Evolutionary conservation across 2,329 filamentous ascomycete species (phyloP).

Genomic region (Colletotrichum liriopes): DNA sequence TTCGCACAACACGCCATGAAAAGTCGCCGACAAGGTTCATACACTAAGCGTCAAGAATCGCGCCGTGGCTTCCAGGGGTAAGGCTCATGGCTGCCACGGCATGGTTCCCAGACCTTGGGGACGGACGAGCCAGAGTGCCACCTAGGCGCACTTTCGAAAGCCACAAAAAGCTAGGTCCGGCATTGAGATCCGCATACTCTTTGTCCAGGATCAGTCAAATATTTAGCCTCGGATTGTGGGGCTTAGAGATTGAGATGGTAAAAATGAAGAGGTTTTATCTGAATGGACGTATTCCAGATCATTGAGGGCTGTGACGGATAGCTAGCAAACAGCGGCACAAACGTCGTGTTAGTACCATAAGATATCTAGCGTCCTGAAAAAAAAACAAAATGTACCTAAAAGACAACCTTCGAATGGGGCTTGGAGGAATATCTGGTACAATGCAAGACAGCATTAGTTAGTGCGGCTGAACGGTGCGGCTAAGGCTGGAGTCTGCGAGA

Average conservation of each 20-base stretch:
- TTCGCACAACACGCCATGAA: background rate
- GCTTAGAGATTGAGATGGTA: background rate
- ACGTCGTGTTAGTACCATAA: background rate
- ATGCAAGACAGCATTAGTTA: background rate
- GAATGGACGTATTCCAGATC: background rate
- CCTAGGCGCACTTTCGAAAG: background rate
- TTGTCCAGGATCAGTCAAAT: background rate
- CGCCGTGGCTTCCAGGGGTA: background rate
- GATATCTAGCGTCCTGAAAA: background rate
- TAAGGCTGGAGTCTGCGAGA: background rate
- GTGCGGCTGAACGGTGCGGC: conserved; percentile 10
- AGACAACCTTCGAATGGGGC: background rate
- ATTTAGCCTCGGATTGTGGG: background rate
- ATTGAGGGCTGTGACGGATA: background rate
- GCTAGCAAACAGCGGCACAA: background rate
- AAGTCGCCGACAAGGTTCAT: background rate
- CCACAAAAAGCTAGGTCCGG: background rate
- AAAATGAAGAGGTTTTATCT: background rate
- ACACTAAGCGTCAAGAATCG: background rate
- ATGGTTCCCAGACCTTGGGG: background rate
- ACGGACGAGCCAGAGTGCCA: background rate
- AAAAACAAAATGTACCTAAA: background rate
- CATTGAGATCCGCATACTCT: no score
- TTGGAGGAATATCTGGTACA: background rate
- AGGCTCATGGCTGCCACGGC: background rate